A percentile compares a stretch with the other conserved stretches of the same genome.
Conservation (phyloP, 2,329 filamentous ascomycete genomes). For the Aspergillus sergii region DNA sequence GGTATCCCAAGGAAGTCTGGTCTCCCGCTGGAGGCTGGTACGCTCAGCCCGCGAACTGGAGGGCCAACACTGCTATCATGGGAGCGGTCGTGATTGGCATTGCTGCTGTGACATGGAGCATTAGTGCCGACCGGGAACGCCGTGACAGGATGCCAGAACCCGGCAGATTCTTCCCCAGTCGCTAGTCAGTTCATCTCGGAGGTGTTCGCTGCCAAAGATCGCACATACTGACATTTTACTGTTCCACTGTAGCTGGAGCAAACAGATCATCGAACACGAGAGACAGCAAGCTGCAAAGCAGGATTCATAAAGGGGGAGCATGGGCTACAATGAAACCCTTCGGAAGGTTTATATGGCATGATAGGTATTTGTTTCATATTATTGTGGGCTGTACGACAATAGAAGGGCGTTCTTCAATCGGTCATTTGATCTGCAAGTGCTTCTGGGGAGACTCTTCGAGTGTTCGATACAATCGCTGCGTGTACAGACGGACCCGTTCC, state of each 20-base stretch:
- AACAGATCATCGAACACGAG: conserved; percentile 71
- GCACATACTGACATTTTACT: conserved; percentile 20
- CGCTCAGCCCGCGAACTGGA: conserved; percentile 92
- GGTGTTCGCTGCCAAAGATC: conserved; percentile 7
- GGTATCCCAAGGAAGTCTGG: conserved; percentile 99
- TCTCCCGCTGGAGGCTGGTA: conserved; percentile 99
- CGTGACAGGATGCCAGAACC: conserved; percentile 76
- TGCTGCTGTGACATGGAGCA: conserved; percentile 67
- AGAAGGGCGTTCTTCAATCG: conserved; percentile 40
- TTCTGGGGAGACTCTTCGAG: conserved; percentile 41
- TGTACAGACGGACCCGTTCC: conserved; percentile 49
- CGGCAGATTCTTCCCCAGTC: conserved; percentile 78
- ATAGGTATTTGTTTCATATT: conserved; percentile 36
- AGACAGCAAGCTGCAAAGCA: conserved; percentile 49
- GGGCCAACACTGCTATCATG: conserved; percentile 81
- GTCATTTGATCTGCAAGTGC: conserved; percentile 41
- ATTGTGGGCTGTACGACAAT: conserved; percentile 41
- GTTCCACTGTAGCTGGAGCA: conserved; percentile 63
- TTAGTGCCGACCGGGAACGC: conserved; percentile 73
- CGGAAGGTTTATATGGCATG: conserved; percentile 28
- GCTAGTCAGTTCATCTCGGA: conserved; percentile 64
- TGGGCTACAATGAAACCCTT: conserved; percentile 15
- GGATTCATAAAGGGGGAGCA: conserved; percentile 34
- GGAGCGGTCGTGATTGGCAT: conserved; percentile 69
- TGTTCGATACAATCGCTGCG: conserved; percentile 43